Evolutionary conservation across 768 basidiomycete genomes (phyloP).

Genomic region (Hericium coralloides): DNA sequence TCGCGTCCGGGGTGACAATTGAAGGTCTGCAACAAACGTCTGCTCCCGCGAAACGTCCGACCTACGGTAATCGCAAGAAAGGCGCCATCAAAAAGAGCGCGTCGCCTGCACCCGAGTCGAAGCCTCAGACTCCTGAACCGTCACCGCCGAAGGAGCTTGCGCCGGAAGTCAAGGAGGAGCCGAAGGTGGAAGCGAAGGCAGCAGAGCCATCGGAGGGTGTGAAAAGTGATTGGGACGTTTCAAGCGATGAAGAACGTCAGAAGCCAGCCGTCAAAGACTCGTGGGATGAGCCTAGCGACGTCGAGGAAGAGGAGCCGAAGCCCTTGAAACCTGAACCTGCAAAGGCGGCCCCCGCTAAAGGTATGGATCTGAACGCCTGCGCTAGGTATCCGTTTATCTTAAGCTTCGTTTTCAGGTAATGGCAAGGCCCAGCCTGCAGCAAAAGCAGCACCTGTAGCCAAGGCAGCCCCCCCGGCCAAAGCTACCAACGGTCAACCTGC

Average conservation of each 20-base stretch:
- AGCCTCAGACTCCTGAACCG: constrained; percentile 26
- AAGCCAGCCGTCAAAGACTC: constrained; percentile 12
- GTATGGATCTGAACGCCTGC: not conserved
- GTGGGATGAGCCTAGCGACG: constrained; percentile 46
- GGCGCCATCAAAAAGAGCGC: constrained; percentile 46
- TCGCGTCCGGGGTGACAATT: constrained; percentile 83
- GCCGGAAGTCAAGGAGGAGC: constrained; percentile 10
- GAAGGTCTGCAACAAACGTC: constrained; percentile 72
- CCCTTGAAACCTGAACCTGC: constrained; percentile 3
- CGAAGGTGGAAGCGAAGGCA: not conserved
- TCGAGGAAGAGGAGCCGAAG: constrained; percentile 23
- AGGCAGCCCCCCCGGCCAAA: constrained; percentile 18
- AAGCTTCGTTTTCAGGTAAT: constrained; percentile 2
- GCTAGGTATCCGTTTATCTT: not conserved
- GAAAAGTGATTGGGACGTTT: constrained; percentile 55
- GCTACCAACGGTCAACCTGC: constrained; percentile 21
- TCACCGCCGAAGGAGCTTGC: constrained; percentile 11
- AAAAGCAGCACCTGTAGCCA: constrained; percentile 8
- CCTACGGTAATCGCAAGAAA: constrained; percentile 82
- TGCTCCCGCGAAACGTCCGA: constrained; percentile 58
- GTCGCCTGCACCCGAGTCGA: constrained; percentile 46
- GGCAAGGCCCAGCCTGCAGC: not conserved
- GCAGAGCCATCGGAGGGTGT: constrained; percentile 21
- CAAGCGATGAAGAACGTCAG: constrained; percentile 42
- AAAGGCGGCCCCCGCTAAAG: constrained; percentile 3